Evolutionary conservation across 345 rosid species (phyloP).

Genomic region (Dipteronia dyeriana): DNA sequence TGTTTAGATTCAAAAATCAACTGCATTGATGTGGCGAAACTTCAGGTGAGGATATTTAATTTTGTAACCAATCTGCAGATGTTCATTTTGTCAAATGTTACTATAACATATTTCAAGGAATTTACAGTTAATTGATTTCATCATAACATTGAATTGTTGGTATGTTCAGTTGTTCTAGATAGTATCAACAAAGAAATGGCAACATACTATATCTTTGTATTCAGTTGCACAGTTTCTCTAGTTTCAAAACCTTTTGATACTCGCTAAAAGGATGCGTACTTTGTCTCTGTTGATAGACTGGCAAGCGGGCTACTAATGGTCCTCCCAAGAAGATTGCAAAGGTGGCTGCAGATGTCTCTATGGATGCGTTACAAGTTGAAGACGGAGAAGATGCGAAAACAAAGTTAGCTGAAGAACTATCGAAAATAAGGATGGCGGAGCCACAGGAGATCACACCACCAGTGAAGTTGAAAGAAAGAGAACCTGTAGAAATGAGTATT

Average conservation of each 20-base stretch:
- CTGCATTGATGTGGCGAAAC: slow-evolving; percentile 37
- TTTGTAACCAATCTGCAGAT: slow-evolving; percentile 14
- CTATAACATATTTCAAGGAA: background rate
- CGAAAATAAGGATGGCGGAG: slow-evolving; percentile 74
- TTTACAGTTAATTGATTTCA: slow-evolving; percentile 1
- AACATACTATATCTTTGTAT: background rate
- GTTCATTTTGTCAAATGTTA: background rate
- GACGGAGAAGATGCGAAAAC: slow-evolving; percentile 59
- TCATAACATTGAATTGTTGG: background rate
- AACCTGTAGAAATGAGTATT: slow-evolving; percentile 23
- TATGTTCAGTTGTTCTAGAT: slow-evolving; percentile 12
- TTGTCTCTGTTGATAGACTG: slow-evolving; percentile 37
- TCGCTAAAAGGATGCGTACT: slow-evolving; percentile 7
- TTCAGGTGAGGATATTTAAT: slow-evolving; percentile 43
- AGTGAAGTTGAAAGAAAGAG: slow-evolving; percentile 30
- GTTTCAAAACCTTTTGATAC: background rate
- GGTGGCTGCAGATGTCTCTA: slow-evolving; percentile 33
- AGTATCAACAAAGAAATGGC: background rate
- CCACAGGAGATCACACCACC: slow-evolving; percentile 35
- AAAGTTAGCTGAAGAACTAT: slow-evolving; percentile 67
- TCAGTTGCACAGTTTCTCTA: background rate
- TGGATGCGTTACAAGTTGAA: slow-evolving; percentile 37
- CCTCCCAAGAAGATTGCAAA: slow-evolving; percentile 36
- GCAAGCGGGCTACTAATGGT: slow-evolving; percentile 38
- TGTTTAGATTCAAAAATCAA: slow-evolving; percentile 32